Conservation (phyloP, 495 filamentous ascomycete species). For the Tuber borchii region DNA sequence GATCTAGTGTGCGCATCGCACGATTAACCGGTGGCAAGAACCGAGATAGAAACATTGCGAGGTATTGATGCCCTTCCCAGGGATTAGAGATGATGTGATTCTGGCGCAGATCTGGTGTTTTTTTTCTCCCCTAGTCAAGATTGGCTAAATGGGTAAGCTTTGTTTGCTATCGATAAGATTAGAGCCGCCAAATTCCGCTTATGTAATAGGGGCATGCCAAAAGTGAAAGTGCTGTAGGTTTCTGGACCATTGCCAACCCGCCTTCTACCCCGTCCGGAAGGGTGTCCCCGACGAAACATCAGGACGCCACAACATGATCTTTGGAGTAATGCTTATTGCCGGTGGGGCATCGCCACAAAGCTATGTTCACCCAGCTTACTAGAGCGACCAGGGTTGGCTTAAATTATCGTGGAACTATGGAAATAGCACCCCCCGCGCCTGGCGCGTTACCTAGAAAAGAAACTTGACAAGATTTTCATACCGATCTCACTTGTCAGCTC, state of each 20-base stretch:
- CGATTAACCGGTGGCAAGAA: conserved; percentile 79
- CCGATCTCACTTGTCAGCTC: not conserved
- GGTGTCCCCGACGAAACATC: too few species aligned
- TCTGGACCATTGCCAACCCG: not conserved
- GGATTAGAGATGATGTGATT: not conserved
- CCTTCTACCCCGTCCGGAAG: not conserved
- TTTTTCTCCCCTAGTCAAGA: not conserved
- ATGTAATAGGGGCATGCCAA: not conserved
- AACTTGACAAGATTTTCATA: not conserved
- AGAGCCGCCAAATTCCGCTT: not conserved
- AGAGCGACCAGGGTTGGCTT: not conserved
- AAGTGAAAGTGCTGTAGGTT: not conserved
- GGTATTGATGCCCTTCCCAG: not conserved
- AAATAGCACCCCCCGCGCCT: too few species aligned
- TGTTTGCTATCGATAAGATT: not conserved
- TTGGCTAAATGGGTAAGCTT: not conserved
- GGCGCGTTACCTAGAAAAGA: not conserved
- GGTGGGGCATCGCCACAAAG: not conserved
- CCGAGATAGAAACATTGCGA: not conserved
- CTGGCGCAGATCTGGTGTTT: not conserved
- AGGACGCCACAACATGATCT: too few species aligned
- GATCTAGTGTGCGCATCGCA: conserved; percentile 69
- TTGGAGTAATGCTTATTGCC: too few species aligned
- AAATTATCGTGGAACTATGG: too few species aligned
- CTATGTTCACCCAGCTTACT: not conserved